These are phyloP conservation scores for Buxus sempervirens DNA, from an alignment of 164 flowering plant genomes.

Conservation along the genomic window DNA sequence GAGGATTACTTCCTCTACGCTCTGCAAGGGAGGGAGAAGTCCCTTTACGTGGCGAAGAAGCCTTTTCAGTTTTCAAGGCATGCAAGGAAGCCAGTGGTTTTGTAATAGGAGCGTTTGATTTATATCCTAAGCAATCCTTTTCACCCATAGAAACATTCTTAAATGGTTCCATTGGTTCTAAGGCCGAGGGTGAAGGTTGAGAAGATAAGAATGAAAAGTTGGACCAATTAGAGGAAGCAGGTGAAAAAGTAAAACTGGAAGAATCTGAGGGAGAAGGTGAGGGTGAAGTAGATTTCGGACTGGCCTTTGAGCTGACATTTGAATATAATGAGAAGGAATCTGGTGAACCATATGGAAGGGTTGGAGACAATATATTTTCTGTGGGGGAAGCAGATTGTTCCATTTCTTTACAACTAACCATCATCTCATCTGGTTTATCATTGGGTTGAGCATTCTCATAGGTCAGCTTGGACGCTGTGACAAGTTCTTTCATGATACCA, in stretches of 20 bases:
- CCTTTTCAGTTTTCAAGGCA: constrained; percentile 18
- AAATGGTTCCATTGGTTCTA: constrained; percentile 28
- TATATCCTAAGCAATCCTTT: constrained; percentile 13
- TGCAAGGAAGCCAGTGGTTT: constrained; percentile 27
- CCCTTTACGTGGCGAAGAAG: constrained; percentile 35
- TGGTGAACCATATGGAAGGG: constrained; percentile 40
- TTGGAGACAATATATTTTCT: constrained; percentile 24
- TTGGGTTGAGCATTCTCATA: constrained; percentile 12
- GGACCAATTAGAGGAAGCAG: constrained; percentile 72
- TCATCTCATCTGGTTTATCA: constrained; percentile 16
- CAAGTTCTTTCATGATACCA: constrained; percentile 57
- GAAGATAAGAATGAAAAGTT: constrained; percentile 55
- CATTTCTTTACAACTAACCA: constrained; percentile 22
- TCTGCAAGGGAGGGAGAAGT: constrained; percentile 58
- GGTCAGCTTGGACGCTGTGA: constrained; percentile 35
- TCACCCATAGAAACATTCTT: constrained; percentile 18
- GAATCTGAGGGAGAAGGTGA: constrained; percentile 53
- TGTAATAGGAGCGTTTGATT: constrained; percentile 13
- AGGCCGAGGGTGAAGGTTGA: constrained; percentile 54
- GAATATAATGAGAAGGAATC: constrained; percentile 46
- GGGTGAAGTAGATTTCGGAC: constrained; percentile 54
- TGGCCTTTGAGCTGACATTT: constrained; percentile 36
- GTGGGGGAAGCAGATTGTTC: constrained; percentile 18
- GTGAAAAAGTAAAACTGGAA: constrained; percentile 67
- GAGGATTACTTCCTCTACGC: constrained; percentile 62